phyloP scores from a whole-genome alignment of 1,284 basidiomycete genomes.

The Volvariella volvacea region DNA sequence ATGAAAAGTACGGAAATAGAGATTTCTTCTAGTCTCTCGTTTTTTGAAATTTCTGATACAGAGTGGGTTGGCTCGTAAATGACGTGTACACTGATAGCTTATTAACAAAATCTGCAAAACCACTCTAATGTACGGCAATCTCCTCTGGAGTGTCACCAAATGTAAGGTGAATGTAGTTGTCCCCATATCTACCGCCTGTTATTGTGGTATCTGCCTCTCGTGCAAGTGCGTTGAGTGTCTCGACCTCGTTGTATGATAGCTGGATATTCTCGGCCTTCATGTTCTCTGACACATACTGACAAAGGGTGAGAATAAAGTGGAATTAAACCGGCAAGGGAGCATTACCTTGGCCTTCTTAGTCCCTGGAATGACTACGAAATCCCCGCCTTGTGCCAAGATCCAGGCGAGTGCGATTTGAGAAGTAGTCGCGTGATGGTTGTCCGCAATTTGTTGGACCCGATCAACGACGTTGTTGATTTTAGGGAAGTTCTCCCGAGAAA shows the following conservation, averaged over 20 bases:
- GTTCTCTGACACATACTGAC: slow-evolving; percentile 38
- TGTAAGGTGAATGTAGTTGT: neutral
- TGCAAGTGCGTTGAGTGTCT: neutral
- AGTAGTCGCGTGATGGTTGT: slow-evolving; percentile 38
- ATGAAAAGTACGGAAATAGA: too few species aligned
- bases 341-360: too few species aligned
- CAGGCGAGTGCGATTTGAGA: slow-evolving; percentile 60
- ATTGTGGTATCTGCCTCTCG: neutral
- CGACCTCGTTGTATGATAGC: slow-evolving; percentile 17
- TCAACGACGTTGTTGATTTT: slow-evolving; percentile 49
- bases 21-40: too few species aligned
- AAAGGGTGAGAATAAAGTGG: too few species aligned
- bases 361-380: slow-evolving; percentile 51
- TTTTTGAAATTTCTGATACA: too few species aligned
- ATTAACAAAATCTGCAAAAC: too few species aligned
- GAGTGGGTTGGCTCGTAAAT: too few species aligned
- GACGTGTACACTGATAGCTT: too few species aligned
- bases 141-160: neutral
- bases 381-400: slow-evolving; percentile 46
- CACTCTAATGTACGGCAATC: too few species aligned
- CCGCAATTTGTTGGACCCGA: slow-evolving; percentile 35
- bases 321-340: too few species aligned
- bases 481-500: slow-evolving; percentile 44
- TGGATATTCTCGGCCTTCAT: slow-evolving; percentile 26
- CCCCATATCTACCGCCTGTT: neutral